Evolutionary conservation across 352 stramenopile genomes (phyloP).

Genomic region (Thalassiosira livingstoniorum): DNA sequence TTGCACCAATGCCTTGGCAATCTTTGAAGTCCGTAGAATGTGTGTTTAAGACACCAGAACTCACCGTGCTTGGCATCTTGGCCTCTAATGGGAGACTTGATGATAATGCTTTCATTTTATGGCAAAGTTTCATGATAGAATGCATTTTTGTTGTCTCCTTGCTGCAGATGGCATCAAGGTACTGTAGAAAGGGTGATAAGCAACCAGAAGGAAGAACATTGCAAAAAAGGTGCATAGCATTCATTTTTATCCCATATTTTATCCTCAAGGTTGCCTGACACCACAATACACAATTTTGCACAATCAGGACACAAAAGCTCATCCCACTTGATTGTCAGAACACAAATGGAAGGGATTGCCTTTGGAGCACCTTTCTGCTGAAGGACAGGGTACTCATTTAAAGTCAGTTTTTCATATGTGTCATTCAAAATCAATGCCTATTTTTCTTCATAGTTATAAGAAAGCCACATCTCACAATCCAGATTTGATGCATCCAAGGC

Average conservation of each 20-base stretch:
- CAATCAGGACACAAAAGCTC: background rate
- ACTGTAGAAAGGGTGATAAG: background rate
- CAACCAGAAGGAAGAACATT: background rate
- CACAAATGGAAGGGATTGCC: too few relatives aligned
- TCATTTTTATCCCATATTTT: background rate
- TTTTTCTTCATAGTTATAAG: background rate
- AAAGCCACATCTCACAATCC: background rate
- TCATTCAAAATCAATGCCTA: background rate
- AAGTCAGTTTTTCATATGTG: too few relatives aligned
- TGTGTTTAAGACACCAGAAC: slow-evolving; percentile 18
- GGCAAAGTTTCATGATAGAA: slow-evolving; percentile 20
- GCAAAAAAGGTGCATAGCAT: background rate
- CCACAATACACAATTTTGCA: slow-evolving; percentile 12
- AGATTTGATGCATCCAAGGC: background rate
- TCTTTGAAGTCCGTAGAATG: slow-evolving; percentile 23
- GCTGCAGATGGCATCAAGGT: background rate
- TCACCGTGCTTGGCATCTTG: background rate
- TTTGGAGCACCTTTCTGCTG: too few relatives aligned
- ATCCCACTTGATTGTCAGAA: background rate
- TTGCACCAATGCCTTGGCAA: slow-evolving; percentile 39
- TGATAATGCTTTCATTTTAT: slow-evolving; percentile 18
- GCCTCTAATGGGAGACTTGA: slow-evolving; percentile 5
- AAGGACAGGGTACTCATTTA: too few relatives aligned
- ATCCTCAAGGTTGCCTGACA: slow-evolving; percentile 7
- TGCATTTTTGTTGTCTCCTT: slow-evolving; percentile 33